Evolutionary conservation across 176 grass and related monocot species (phyloP).

Genomic region (Areca catechu): DNA sequence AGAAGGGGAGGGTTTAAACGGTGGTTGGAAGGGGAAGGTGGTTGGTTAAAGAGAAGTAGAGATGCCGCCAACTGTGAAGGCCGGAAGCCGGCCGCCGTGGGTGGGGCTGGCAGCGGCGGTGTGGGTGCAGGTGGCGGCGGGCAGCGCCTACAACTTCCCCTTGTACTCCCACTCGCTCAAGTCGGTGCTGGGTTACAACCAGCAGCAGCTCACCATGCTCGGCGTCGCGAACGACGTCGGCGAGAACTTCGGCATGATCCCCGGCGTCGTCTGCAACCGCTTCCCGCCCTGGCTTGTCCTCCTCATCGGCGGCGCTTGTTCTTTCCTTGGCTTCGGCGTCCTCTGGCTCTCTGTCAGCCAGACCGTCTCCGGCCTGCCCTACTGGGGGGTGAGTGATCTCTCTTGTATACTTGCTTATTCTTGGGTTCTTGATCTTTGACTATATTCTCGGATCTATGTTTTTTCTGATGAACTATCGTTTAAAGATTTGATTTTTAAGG

Average conservation of each 20-base stretch:
- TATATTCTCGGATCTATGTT: too few species aligned
- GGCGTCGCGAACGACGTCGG: constrained; percentile 17
- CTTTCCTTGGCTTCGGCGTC: constrained; percentile 7
- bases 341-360: not conserved
- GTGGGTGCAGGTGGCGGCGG: constrained; percentile 13
- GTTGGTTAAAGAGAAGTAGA: not conserved
- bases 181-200: constrained; percentile 8
- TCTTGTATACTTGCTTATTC: not conserved
- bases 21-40: not conserved
- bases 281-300: constrained; percentile 3
- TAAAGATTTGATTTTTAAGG: too few species aligned
- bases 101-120: constrained; percentile 8
- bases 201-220: constrained; percentile 16
- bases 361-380: not conserved
- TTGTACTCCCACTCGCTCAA: constrained; percentile 3
- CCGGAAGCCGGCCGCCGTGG: constrained; percentile 4
- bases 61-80: not conserved
- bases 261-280: constrained; percentile 2
- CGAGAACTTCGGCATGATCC: constrained; percentile 7
- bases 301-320: not conserved
- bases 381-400: not conserved
- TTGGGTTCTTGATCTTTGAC: too few species aligned
- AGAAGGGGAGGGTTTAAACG: not conserved
- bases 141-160: constrained; percentile 1
- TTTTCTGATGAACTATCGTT: too few species aligned